Evolutionary conservation across 1,284 basidiomycete species (phyloP), one percentile per base, ranked within the genome.

Genomic region (Hemileia vastatrix): DNA sequence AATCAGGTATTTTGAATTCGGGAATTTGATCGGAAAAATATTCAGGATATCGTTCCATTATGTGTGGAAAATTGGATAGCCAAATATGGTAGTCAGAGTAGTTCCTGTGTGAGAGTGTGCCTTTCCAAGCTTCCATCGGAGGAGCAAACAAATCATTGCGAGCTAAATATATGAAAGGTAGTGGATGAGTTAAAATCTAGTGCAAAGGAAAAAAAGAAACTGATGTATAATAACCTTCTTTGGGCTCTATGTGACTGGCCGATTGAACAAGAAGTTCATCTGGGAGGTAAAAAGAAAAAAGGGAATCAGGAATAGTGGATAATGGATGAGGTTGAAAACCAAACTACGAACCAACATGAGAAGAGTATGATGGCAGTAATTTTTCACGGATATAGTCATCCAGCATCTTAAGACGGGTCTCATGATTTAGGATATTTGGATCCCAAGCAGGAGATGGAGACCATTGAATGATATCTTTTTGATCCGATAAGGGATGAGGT

Each of bases 401-500:
- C n/a, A n/a, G n/a, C n/a, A 36, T 24, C 24, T 61, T 52, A 15
- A 61, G 23, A 23, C 59, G 40, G 36, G 48, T 61, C 4, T 31
- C 52, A 36, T 36, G 6, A 23, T 62, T 53, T 55, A 54, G 59
- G 13, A 62, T 18, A 19, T 54, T 54, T 11, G 55, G 24, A 5
- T 44, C 24, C 59, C 59, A 62, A 31, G 23, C 19, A 15, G 59
- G 59, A 11, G 47, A 31, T 9, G 55, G 44, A 2, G 59, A 53
- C 59, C 59, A 62, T 27, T 52, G 59, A 23, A 62, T 62, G 52
- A 62, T 54, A 5, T 62, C 59, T 36, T 62, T 45, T 13, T 33
- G 40, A 40, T 55, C 53, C 6, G 52, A 54, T 15, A 54, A 47
- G 36, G 51, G 51, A 18, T 52, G 44, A 1, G 52, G 51, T 23